Evolutionary conservation across 73 alveolate genomes (phyloP).

Genomic region (Tetrahymena malaccensis): DNA sequence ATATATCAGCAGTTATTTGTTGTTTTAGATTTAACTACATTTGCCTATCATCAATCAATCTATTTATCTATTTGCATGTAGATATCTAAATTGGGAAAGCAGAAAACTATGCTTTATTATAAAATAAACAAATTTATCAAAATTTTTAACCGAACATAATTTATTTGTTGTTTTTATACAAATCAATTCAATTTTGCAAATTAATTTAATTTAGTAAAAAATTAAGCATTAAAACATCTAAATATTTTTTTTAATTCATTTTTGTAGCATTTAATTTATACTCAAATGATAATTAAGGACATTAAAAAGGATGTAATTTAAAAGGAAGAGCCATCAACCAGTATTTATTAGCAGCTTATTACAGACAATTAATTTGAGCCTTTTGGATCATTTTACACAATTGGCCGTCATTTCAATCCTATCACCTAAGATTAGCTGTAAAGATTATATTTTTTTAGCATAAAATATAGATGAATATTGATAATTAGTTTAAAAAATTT

Average conservation of each 20-base stretch:
- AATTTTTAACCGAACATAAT: not conserved
- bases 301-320: not conserved
- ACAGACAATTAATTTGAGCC: not conserved
- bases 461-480: not conserved
- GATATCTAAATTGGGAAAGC: not conserved
- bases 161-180: not conserved
- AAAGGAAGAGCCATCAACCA: not conserved
- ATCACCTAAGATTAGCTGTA: not conserved
- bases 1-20: too few relatives aligned
- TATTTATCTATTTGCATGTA: too few relatives aligned
- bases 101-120: too few relatives aligned
- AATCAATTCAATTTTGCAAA: not conserved
- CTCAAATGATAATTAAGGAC: not conserved
- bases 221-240: not conserved
- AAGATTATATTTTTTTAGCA: not conserved
- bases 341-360: not conserved
- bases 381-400: not conserved
- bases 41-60: too few relatives aligned
- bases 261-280: not conserved
- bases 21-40: too few relatives aligned
- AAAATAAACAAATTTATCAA: not conserved
- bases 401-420: not conserved
- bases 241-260: too few relatives aligned
- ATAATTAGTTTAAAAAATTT: not conserved
- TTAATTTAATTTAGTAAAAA: not conserved